Evolutionary conservation across 441 rosid genomes (phyloP), one percentile per base, ranked within the genome.

Genomic region (Arabidopsis hybrid): DNA sequence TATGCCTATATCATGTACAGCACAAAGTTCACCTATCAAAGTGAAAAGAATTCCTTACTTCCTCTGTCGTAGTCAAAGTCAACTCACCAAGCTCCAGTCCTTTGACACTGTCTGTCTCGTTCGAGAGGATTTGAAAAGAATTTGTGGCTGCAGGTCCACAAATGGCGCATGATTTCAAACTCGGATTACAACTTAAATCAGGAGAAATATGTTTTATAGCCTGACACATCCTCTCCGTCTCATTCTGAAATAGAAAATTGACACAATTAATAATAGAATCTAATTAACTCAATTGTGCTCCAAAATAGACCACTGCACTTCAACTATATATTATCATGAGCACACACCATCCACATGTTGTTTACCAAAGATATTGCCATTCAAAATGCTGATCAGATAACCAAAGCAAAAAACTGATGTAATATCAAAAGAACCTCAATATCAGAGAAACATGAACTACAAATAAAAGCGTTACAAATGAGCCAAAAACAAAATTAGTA

Each of bases 201-300:
- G 76, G 18, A 39, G 89, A 69, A 76, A 78, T 83, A 73, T 76
- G 67, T 57, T 65, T 87, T 66, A 95, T 50, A 77, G 81, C 75
- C 69, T 73, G 81, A 78, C 80, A 84, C 84, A 90, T 80, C 83
- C 59, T 89, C 86, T 83, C 89, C 26, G 93, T 92, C 67, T 95
- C 91, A 74, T 21, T 59, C 98, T 93, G 81, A 73, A 79, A 67
- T 35, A 39, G 31, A 72, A 53, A 67, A 17, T n/a, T 51, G 14
- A 53, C 66, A 57, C 7, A 6, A 18, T 29, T 39, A 64, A 12
- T 16, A 47, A 9, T 39, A 56, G 17, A 42, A 55, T 70, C 31
- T 56, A 21, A 13, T 39, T 7, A 68, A 45, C 73, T 66, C 67
- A 74, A 11, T 6, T 16, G 13, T 29, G 38, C 29, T 59, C 47